Evolutionary conservation across 2,329 filamentous ascomycete species (phyloP).

Genomic region (Teratosphaeria gauchensis): DNA sequence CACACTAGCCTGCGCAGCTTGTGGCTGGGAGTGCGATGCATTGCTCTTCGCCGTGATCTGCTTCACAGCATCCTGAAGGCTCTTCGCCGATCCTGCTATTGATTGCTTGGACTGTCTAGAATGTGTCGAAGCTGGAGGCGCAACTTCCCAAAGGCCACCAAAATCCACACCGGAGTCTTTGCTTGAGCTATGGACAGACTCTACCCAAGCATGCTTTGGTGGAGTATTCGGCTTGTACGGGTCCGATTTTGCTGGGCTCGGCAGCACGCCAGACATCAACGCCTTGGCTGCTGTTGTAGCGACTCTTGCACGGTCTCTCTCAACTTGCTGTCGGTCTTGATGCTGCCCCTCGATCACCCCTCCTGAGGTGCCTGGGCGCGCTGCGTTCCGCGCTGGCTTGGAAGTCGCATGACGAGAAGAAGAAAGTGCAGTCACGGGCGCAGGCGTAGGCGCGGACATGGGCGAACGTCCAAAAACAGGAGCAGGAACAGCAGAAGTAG

Average conservation of each 20-base stretch:
- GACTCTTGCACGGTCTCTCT: not conserved
- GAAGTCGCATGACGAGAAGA: not conserved
- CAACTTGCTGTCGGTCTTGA: not conserved
- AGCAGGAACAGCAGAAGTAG: not conserved
- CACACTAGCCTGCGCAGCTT: not conserved
- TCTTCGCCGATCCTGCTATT: not conserved
- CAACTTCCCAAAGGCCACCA: not conserved
- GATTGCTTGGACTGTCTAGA: not conserved
- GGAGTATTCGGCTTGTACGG: not conserved
- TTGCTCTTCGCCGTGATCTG: conserved; percentile 4
- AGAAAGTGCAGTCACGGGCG: not conserved
- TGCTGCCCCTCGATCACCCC: not conserved
- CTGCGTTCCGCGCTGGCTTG: not conserved
- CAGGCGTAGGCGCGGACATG: not conserved
- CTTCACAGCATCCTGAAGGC: conserved; percentile 1
- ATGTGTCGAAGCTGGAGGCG: not conserved
- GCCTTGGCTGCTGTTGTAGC: conserved; percentile 6
- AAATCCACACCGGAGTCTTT: conserved; percentile 6
- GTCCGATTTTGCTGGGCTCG: not conserved
- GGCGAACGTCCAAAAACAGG: not conserved
- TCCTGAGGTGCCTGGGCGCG: not conserved
- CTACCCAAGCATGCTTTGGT: not conserved
- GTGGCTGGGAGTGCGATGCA: not conserved
- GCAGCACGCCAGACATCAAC: conserved; percentile 18
- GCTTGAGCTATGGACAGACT: conserved; percentile 1